Evolutionary conservation across 768 basidiomycete species (phyloP).

Genomic region (Trametes maxima): DNA sequence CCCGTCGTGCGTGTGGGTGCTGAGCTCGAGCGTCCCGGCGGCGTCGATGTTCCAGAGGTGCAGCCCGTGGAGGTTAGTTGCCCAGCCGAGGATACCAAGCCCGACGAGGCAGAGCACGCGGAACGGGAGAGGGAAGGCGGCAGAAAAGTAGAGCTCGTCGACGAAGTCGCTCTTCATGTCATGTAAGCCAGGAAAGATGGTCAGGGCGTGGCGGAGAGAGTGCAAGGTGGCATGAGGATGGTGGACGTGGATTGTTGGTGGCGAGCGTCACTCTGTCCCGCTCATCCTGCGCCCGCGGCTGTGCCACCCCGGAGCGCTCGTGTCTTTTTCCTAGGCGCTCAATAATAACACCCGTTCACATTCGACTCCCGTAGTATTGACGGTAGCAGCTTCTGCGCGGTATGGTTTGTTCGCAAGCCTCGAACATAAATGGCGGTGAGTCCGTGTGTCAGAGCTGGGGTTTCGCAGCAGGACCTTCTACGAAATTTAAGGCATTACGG

Average conservation of each 20-base stretch:
- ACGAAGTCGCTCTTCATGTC: conserved; percentile 37
- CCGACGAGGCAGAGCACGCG: conserved; percentile 82
- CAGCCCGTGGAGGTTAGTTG: conserved; percentile 88
- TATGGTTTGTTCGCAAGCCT: too few species aligned
- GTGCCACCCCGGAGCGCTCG: background rate
- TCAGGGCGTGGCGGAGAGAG: conserved; percentile 6
- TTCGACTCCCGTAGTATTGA: too few species aligned
- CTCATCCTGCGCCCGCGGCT: conserved; percentile 3
- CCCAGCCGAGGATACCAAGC: conserved; percentile 87
- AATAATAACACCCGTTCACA: too few species aligned
- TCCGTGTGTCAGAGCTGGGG: too few species aligned
- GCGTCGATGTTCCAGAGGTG: conserved; percentile 74
- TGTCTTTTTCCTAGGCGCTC: background rate
- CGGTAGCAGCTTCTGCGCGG: too few species aligned
- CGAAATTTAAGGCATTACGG: too few species aligned
- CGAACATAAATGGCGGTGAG: too few species aligned
- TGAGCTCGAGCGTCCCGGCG: conserved; percentile 66
- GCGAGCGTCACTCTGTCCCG: conserved; percentile 11
- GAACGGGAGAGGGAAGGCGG: conserved; percentile 86
- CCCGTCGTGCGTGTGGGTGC: conserved; percentile 4
- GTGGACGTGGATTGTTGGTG: conserved; percentile 7
- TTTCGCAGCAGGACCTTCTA: too few species aligned
- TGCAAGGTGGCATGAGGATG: conserved; percentile 8
- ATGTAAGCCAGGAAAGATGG: background rate
- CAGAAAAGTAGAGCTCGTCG: conserved; percentile 51